phyloP scores from a whole-genome alignment of 2,329 filamentous ascomycete species.

The Elsinoe fawcettii region DNA sequence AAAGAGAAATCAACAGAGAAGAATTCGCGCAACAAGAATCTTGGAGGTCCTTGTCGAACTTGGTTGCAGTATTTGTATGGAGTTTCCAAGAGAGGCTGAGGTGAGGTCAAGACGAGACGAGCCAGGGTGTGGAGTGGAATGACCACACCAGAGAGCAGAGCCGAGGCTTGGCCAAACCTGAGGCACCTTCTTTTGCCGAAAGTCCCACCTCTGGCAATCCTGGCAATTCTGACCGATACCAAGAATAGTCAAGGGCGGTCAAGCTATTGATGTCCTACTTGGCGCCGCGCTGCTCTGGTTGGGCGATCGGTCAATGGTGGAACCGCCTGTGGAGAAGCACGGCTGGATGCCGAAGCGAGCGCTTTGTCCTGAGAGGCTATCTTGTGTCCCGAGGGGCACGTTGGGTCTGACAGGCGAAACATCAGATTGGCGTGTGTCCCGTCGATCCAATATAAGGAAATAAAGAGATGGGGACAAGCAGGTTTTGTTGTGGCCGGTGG shows the following conservation, averaged over 20 bases:
- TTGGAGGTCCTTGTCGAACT: slow-evolving; percentile 1
- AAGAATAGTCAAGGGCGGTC: background rate
- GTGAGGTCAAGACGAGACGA: background rate
- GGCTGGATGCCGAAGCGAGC: background rate
- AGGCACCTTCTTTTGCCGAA: background rate
- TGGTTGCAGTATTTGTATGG: background rate
- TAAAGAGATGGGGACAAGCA: background rate
- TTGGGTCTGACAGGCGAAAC: background rate
- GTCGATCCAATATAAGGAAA: slow-evolving; percentile 10
- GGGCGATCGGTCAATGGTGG: background rate
- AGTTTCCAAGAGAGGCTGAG: slow-evolving; percentile 1
- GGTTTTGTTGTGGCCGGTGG: background rate
- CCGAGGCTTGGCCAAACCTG: background rate
- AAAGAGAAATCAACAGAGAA: background rate
- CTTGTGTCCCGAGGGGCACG: background rate
- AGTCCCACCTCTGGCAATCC: background rate
- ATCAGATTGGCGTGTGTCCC: background rate
- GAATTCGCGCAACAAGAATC: background rate
- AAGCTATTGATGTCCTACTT: background rate
- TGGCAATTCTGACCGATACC: background rate
- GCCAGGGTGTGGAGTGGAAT: background rate
- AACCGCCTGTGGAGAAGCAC: background rate
- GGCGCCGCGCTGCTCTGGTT: background rate
- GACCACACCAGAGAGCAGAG: background rate
- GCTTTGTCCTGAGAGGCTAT: background rate